Evolutionary conservation across 768 basidiomycete genomes (phyloP).

Genomic region (Suillus occidentalis): DNA sequence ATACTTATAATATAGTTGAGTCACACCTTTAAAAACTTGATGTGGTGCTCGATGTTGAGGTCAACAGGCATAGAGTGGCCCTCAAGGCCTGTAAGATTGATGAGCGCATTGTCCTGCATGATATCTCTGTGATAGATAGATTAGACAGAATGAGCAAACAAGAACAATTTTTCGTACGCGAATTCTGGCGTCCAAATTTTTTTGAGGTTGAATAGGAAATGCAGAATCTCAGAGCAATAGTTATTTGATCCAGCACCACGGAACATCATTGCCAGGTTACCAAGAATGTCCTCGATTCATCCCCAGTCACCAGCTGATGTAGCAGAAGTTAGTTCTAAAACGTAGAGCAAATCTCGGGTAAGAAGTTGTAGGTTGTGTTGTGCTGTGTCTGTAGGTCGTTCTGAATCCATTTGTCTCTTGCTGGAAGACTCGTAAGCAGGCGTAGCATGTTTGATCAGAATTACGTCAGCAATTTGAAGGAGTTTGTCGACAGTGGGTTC

Average conservation of each 20-base stretch:
- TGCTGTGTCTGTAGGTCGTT: too few species aligned
- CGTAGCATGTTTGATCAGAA: too few species aligned
- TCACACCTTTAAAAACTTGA: slow-evolving; percentile 34
- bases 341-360: too few species aligned
- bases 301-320: slow-evolving; percentile 34
- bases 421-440: too few species aligned
- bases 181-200: slow-evolving; percentile 34
- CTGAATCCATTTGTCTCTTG: too few species aligned
- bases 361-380: too few species aligned
- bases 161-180: slow-evolving; percentile 21
- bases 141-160: not conserved
- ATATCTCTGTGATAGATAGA: slow-evolving; percentile 28
- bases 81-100: slow-evolving; percentile 32
- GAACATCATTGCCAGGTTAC: slow-evolving; percentile 18
- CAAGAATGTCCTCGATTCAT: slow-evolving; percentile 28
- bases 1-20: not conserved
- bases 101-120: slow-evolving; percentile 36
- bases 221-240: slow-evolving; percentile 19
- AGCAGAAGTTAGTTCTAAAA: too few species aligned
- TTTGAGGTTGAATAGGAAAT: slow-evolving; percentile 23
- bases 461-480: too few species aligned
- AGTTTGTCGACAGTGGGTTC: too few species aligned
- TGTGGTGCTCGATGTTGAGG: slow-evolving; percentile 39
- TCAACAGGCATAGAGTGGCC: slow-evolving; percentile 38
- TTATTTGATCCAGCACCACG: slow-evolving; percentile 21